These are phyloP conservation scores for Aspergillus steynii DNA, from an alignment of 495 filamentous ascomycete genomes.

Conservation along the genomic window DNA sequence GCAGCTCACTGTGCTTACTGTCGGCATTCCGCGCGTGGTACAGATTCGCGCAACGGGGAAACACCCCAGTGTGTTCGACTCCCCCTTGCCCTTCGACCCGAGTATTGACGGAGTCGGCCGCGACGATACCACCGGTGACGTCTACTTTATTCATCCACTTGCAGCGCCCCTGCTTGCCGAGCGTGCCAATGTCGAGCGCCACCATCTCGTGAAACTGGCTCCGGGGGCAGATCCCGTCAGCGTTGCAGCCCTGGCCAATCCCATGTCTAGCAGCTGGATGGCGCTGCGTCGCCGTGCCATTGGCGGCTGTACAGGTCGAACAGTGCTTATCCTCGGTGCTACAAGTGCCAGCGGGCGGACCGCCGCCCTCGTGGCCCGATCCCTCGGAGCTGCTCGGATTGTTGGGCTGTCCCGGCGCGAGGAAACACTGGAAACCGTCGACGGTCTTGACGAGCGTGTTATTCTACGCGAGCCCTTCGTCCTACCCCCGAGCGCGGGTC, in stretches of 20 bases:
- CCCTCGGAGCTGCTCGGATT: slow-evolving; percentile 4
- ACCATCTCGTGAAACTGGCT: slow-evolving; percentile 6
- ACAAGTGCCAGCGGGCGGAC: slow-evolving; percentile 8
- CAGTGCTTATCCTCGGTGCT: slow-evolving; percentile 9
- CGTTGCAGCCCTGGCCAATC: slow-evolving; percentile 11
- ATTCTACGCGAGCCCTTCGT: neutral
- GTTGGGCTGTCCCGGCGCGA: slow-evolving; percentile 5
- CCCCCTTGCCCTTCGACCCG: slow-evolving; percentile 12
- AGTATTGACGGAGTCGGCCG: slow-evolving; percentile 13
- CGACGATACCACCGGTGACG: slow-evolving; percentile 2
- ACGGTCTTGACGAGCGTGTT: slow-evolving; percentile 5
- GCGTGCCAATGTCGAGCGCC: slow-evolving; percentile 7
- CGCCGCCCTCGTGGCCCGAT: slow-evolving; percentile 6
- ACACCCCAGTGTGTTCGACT: slow-evolving; percentile 6
- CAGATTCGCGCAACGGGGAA: slow-evolving; percentile 4
- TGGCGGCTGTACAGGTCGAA: slow-evolving; percentile 9
- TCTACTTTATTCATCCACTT: slow-evolving; percentile 8
- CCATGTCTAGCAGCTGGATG: slow-evolving; percentile 14
- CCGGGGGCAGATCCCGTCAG: neutral
- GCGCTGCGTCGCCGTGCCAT: slow-evolving; percentile 3
- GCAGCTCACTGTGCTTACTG: slow-evolving; percentile 8
- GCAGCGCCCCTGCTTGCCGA: slow-evolving; percentile 7
- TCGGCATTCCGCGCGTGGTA: slow-evolving; percentile 4
- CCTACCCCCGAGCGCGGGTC: slow-evolving; percentile 2
- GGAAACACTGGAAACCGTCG: slow-evolving; percentile 4